A percentile compares a stretch with the other conserved stretches of the same genome.
Conservation (phyloP, 1,284 basidiomycete species). For the Caloboletus firmus region DNA sequence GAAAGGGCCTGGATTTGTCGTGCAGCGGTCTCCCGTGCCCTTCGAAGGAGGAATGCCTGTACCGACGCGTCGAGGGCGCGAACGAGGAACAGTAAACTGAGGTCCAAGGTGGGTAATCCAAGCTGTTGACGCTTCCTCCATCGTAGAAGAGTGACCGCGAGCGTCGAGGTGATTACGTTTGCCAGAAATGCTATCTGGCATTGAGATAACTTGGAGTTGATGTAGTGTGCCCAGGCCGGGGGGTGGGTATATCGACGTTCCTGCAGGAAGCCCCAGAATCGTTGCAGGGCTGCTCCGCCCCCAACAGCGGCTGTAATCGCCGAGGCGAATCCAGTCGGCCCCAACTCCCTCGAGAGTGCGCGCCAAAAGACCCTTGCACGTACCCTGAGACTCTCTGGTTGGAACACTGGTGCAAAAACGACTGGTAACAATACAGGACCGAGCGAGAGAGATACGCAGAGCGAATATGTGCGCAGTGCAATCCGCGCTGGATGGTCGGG, state of each 20-base stretch:
- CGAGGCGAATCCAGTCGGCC: constrained; percentile 63
- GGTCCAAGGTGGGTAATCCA: constrained; percentile 53
- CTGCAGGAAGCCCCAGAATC: constrained; percentile 44
- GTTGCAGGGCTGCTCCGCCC: constrained; percentile 56
- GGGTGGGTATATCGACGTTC: constrained; percentile 17
- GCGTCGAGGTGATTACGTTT: constrained; percentile 55
- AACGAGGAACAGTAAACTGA: constrained; percentile 68
- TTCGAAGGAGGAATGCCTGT: constrained; percentile 38
- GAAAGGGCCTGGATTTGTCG: neutral
- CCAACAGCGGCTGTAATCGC: constrained; percentile 62
- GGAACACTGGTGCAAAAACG: constrained; percentile 36
- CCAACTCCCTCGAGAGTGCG: constrained; percentile 55
- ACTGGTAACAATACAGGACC: constrained; percentile 61
- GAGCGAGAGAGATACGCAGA: constrained; percentile 65
- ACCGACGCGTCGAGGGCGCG: constrained; percentile 62
- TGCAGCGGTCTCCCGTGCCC: constrained; percentile 7
- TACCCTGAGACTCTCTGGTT: constrained; percentile 13
- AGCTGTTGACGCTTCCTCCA: constrained; percentile 19
- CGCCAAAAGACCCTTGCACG: constrained; percentile 37
- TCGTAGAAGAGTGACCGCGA: constrained; percentile 59
- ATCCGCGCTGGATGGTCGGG: constrained; percentile 56
- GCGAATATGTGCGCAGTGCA: constrained; percentile 62
- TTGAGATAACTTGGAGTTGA: constrained; percentile 17
- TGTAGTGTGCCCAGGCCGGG: neutral
- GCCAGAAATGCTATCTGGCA: constrained; percentile 55